Base-by-base conservation (phyloP, 208 protist species). In the Herpetomonas muscarum region DNA sequence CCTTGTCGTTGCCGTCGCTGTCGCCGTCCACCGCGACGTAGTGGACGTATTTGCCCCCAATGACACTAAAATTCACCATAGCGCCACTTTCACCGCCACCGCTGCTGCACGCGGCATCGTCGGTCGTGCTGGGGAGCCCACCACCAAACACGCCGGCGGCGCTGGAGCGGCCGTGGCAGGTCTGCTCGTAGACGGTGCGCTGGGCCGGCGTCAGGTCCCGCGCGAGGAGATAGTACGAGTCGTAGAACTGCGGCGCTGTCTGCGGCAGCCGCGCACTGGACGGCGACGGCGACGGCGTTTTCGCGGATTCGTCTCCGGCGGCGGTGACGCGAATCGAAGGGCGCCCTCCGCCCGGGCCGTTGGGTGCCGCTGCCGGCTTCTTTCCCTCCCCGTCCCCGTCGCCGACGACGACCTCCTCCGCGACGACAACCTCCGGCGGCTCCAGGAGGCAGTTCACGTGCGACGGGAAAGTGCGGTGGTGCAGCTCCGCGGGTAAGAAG, bases 211-310 rank as follows among this genome's bases (percentile, higher is more conserved):
- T 70, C 26, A 90, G 67, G 36, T 83, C 75, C 10, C 73, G 77
- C 5, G 70, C 45, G n/a, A 85, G 55, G 44, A 90, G 66, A 60
- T 78, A 90, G 53, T 78, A 76, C 3, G 74, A 73, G 57, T 85
- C 78, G 59, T 68, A 81, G 58, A 75, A 79, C 31, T 55, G 62
- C 0, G 67, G 63, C 29, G 60, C 29, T 31, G 31, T 39, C 17
- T 25, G 30, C 9, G 17, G 26, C 5, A 31, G n/a, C 32, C 29
- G 17, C 47, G 9, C 6, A 6, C 47, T 10, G 7, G 13, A 25
- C 28, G 47, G 48, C 25, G 28, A 32, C 28, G 21, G 17, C 31
- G 7, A 41, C 57, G 2, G 3, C 28, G 1, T 36, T 26, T n/a
- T 36, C 3, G 41, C 41, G 32, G 7, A 15, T 26, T 36, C 29